Evolutionary conservation across 2,329 filamentous ascomycete genomes (phyloP), one percentile per base, ranked within the genome.

Genomic region (Aspergillus fructus): DNA sequence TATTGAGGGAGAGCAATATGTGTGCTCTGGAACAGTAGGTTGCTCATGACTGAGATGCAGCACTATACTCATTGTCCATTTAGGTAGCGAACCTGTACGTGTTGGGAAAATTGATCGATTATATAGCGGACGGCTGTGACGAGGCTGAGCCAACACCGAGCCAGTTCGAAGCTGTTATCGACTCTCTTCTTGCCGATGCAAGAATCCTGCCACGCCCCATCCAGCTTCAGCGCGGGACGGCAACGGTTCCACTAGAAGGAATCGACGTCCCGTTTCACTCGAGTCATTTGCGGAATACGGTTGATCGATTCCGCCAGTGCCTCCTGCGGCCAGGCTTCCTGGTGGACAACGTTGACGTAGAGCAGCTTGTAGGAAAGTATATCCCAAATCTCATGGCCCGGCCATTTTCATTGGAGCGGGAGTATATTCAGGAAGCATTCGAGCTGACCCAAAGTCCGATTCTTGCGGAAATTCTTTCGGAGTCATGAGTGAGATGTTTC

Each of bases 391-490:
- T 97, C 65, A 97, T 93, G 60, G 93, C 93, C 55, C 87, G 87
- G 78, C 93, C 93, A 13, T 97, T 97, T 74, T 91, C 91, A 73
- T 80, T 97, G 62, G 96, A 91, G 57, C 94, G 91, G 82, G 92
- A 96, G 79, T 97, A 97, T 80, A 97, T 97, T 78, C 91, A 96
- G 83, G 93, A 97, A 70, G 93, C 97, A 52, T 96, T 96, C 79
- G 86, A 86, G 68, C 77, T 97, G 72, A 97, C 93, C 53, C 96
- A 53, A 8, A 66, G 64, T 40, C 59, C 62, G 8, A 43, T 66
- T 12, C 17, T 66, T 27, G 56, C 27, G 4, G 53, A 62, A 41
- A 62, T 64, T 0, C 13, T 64, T 17, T 46, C 41, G 12, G 57
- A 43, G 15, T 34, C 37, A 40, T 21, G 49, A 51, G 27, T 34